These are phyloP conservation scores for Stipa capillata DNA, from an alignment of 176 grass and related monocot species.

Conservation along the genomic window DNA sequence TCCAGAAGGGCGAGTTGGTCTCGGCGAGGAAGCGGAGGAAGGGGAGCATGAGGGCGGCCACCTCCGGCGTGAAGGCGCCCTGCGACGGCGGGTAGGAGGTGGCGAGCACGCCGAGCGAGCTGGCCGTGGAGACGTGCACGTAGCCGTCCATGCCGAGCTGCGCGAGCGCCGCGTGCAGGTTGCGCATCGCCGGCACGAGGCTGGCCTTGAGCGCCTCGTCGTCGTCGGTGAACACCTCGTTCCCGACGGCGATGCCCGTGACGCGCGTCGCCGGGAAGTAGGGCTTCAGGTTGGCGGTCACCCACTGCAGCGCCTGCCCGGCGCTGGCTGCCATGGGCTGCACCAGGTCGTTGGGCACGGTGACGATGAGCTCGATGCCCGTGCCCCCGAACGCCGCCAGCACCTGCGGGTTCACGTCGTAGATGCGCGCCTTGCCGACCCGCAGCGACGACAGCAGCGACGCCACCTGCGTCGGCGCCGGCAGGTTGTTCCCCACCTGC, in stretches of 20 bases:
- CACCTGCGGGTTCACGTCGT: conserved; percentile 84
- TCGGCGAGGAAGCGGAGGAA: conserved; percentile 62
- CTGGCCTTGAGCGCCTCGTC: conserved; percentile 61
- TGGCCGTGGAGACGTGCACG: conserved; percentile 74
- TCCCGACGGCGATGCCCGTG: conserved; percentile 80
- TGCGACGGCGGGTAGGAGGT: conserved; percentile 87
- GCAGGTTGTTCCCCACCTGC: conserved; percentile 87
- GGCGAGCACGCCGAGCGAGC: conserved; percentile 68
- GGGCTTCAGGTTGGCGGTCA: conserved; percentile 39
- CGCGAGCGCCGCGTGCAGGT: conserved; percentile 61
- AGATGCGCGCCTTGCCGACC: conserved; percentile 72
- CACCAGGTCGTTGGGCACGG: conserved; percentile 76
- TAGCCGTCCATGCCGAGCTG: conserved; percentile 59
- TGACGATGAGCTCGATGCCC: conserved; percentile 72
- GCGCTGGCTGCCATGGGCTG: conserved; percentile 31
- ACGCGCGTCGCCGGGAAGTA: conserved; percentile 80
- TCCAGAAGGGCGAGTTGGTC: conserved; percentile 71
- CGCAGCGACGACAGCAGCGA: conserved; percentile 53
- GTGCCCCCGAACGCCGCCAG: conserved; percentile 63
- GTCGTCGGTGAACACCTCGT: conserved; percentile 76
- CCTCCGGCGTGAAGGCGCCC: conserved; percentile 55
- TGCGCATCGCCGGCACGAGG: conserved; percentile 81
- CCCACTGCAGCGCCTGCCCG: conserved; percentile 56
- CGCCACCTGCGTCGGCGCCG: conserved; percentile 48
- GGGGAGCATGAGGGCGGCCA: conserved; percentile 42